phyloP scores from a whole-genome alignment of 2,329 filamentous ascomycete genomes.

The Clarireedia hainanense region DNA sequence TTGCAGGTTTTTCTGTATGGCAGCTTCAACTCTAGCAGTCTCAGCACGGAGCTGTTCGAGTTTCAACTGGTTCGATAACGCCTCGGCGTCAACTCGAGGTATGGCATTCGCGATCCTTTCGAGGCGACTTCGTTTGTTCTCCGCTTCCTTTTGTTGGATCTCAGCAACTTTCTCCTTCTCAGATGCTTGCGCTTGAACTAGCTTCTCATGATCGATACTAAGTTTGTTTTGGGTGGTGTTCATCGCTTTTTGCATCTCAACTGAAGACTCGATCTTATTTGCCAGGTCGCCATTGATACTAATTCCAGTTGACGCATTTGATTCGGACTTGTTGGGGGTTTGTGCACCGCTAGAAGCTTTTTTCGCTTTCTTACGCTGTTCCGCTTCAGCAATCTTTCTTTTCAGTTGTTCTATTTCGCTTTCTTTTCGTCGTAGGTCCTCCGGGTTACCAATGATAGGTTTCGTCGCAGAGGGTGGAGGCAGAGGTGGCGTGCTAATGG shows the following conservation, averaged over 20 bases:
- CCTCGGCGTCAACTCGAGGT: constrained; percentile 28
- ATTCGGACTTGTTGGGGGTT: constrained; percentile 20
- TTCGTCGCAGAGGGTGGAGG: constrained; percentile 14
- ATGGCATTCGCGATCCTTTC: constrained; percentile 27
- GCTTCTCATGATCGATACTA: constrained; percentile 19
- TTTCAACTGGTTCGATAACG: constrained; percentile 22
- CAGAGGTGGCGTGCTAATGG: constrained; percentile 18
- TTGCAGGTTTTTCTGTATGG: constrained; percentile 24
- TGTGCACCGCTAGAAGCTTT: constrained; percentile 23
- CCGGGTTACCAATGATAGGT: constrained; percentile 16
- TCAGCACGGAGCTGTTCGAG: constrained; percentile 26
- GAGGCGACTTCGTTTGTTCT: constrained; percentile 27
- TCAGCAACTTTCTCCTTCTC: constrained; percentile 21
- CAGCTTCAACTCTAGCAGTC: constrained; percentile 27
- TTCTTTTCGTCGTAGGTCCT: constrained; percentile 43
- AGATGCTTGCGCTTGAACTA: constrained; percentile 21
- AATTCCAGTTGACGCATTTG: constrained; percentile 6
- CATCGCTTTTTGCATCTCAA: constrained; percentile 24
- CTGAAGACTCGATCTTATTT: constrained; percentile 21
- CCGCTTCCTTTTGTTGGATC: constrained; percentile 18
- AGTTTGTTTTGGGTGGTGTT: constrained; percentile 16
- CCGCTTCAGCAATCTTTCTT: constrained; percentile 29
- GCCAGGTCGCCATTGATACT: constrained; percentile 4
- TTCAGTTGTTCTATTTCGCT: constrained; percentile 55
- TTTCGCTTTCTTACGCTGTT: constrained; percentile 22